phyloP scores from a whole-genome alignment of 2,329 filamentous ascomycete species.

The Hortaea sp. region DNA sequence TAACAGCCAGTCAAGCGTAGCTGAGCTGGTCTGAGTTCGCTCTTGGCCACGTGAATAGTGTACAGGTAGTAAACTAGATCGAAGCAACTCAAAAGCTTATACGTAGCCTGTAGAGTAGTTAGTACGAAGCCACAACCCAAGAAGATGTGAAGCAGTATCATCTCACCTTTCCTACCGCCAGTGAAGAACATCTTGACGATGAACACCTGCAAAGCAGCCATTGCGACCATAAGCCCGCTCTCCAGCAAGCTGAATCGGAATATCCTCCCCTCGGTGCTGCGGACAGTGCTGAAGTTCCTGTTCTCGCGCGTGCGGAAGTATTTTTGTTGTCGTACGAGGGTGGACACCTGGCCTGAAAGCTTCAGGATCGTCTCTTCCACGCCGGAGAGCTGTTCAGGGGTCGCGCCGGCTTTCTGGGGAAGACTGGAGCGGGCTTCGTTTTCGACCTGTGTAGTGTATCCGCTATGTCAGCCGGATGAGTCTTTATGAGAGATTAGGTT shows the following conservation, averaged over 20 bases:
- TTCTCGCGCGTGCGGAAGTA: conserved; percentile 99
- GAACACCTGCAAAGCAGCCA: conserved; percentile 95
- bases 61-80: too few species aligned
- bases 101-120: conserved; percentile 10
- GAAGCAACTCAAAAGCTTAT: not conserved
- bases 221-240: conserved; percentile 79
- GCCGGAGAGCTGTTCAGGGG: conserved; percentile 76
- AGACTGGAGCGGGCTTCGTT: conserved; percentile 73
- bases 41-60: too few species aligned
- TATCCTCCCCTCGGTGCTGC: conserved; percentile 89
- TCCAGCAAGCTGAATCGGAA: conserved; percentile 97
- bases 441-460: conserved; percentile 57
- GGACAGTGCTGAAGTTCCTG: conserved; percentile 94
- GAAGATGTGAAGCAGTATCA: not conserved
- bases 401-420: conserved; percentile 78
- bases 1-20: too few species aligned
- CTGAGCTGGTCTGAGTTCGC: too few species aligned
- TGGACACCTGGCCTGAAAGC: conserved; percentile 83
- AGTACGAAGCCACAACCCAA: not conserved
- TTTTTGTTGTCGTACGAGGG: conserved; percentile 93
- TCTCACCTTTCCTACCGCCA: conserved; percentile 56
- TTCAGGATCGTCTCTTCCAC: conserved; percentile 95
- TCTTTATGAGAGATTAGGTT: too few species aligned
- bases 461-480: not conserved
- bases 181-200: conserved; percentile 99